These are phyloP conservation scores for Parathielavia appendiculata DNA, from an alignment of 495 filamentous ascomycete species.

Conservation along the genomic window DNA sequence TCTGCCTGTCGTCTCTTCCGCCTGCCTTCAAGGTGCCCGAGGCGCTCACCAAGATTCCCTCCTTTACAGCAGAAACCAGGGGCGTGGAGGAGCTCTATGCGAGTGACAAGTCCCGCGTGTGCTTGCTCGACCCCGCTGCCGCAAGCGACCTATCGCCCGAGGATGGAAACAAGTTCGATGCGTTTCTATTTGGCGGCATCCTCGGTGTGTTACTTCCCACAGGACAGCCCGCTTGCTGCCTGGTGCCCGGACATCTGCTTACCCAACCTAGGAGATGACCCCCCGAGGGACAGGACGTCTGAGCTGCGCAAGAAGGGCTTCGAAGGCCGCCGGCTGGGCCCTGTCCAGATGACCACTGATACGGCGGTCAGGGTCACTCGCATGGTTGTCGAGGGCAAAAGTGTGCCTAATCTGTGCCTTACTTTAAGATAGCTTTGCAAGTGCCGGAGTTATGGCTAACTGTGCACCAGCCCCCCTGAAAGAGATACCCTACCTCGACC, in stretches of 20 bases:
- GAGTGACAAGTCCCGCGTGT: slow-evolving; percentile 59
- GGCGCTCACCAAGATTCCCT: slow-evolving; percentile 51
- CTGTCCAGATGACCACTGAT: slow-evolving; percentile 97
- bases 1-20: slow-evolving; percentile 82
- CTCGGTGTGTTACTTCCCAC: slow-evolving; percentile 56
- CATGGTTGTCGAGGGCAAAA: slow-evolving; percentile 75
- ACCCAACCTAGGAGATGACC: slow-evolving; percentile 70
- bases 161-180: slow-evolving; percentile 77
- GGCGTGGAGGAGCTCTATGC: slow-evolving; percentile 77
- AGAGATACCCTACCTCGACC: slow-evolving; percentile 74
- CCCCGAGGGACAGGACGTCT: slow-evolving; percentile 85
- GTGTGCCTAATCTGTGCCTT: slow-evolving; percentile 43
- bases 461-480: slow-evolving; percentile 57
- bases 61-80: slow-evolving; percentile 60
- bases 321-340: slow-evolving; percentile 77
- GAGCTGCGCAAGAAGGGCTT: slow-evolving; percentile 92
- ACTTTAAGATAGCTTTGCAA: background rate
- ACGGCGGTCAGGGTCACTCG: slow-evolving; percentile 92
- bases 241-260: slow-evolving; percentile 7
- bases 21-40: slow-evolving; percentile 59
- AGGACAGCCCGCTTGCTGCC: too few species aligned
- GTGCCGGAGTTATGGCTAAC: background rate
- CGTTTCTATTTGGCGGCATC: slow-evolving; percentile 94
- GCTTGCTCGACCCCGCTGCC: slow-evolving; percentile 83
- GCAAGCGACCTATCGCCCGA: slow-evolving; percentile 71